These are phyloP conservation scores for Aspergillus oerlinghausenensis DNA, from an alignment of 2,329 filamentous ascomycete species.

Conservation along the genomic window DNA sequence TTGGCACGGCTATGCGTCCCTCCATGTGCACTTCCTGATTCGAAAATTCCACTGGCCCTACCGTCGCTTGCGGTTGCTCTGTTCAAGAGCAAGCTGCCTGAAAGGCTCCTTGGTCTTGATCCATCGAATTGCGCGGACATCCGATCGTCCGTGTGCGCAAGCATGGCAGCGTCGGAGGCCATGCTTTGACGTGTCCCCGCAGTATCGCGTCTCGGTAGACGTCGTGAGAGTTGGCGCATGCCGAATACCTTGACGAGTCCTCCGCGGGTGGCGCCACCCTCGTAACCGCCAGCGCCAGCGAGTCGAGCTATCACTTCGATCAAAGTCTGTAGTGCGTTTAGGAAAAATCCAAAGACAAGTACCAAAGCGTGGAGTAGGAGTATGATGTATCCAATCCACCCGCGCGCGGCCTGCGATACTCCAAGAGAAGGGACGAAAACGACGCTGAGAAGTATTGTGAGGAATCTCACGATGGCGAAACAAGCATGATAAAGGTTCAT, in stretches of 20 bases:
- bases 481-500: slow-evolving; percentile 96
- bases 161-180: slow-evolving; percentile 75
- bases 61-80: slow-evolving; percentile 43
- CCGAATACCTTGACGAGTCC: slow-evolving; percentile 86
- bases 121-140: slow-evolving; percentile 55
- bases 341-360: slow-evolving; percentile 83
- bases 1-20: slow-evolving; percentile 50
- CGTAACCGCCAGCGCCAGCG: slow-evolving; percentile 75
- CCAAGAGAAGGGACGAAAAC: slow-evolving; percentile 80
- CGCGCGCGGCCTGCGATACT: slow-evolving; percentile 72
- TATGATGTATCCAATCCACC: slow-evolving; percentile 94
- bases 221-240: slow-evolving; percentile 78
- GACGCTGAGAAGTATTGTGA: slow-evolving; percentile 70
- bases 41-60: slow-evolving; percentile 50
- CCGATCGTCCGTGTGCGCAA: slow-evolving; percentile 63
- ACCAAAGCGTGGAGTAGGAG: slow-evolving; percentile 80
- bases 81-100: slow-evolving; percentile 60
- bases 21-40: slow-evolving; percentile 47
- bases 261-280: slow-evolving; percentile 65
- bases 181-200: slow-evolving; percentile 72
- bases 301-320: slow-evolving; percentile 82
- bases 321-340: slow-evolving; percentile 86
- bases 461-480: slow-evolving; percentile 72
- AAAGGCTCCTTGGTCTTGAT: slow-evolving; percentile 55
- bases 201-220: slow-evolving; percentile 59